These are phyloP conservation scores for Solanum hybrid DNA, from an alignment of 305 asterid genomes.

Conservation along the genomic window DNA sequence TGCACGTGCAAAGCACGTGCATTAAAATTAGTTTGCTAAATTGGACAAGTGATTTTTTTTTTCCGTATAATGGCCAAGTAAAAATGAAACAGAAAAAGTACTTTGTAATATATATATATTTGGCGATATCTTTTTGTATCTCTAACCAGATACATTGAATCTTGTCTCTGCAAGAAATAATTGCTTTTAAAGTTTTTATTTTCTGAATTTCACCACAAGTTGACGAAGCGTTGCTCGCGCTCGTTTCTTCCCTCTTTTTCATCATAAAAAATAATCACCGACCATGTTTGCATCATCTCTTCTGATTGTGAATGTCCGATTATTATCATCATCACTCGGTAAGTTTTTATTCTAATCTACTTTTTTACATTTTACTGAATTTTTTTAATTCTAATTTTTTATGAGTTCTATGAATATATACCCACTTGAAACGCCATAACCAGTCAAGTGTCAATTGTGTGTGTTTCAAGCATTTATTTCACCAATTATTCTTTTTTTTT, in stretches of 20 bases:
- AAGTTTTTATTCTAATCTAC: not conserved
- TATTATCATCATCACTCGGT: not conserved
- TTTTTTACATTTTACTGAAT: not conserved
- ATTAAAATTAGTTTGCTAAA: not conserved
- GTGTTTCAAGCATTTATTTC: not conserved
- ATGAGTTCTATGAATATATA: not conserved
- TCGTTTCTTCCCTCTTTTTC: not conserved
- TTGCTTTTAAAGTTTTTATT: not conserved
- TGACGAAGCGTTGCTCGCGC: not conserved
- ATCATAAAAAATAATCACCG: not conserved
- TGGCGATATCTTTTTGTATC: not conserved
- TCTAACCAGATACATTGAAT: not conserved
- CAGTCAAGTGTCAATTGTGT: not conserved
- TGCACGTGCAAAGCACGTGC: not conserved
- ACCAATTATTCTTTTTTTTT: not conserved
- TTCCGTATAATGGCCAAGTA: not conserved
- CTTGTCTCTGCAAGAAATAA: not conserved
- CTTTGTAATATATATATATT: not conserved
- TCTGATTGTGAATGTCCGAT: not conserved
- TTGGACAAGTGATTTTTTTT: not conserved
- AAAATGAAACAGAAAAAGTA: not conserved
- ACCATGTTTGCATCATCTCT: not conserved
- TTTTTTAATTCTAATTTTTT: not conserved
- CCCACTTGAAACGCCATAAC: not conserved
- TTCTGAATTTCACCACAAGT: not conserved